Conservation (phyloP, 805 yeast species). For the Candida arabinofermentans region DNA sequence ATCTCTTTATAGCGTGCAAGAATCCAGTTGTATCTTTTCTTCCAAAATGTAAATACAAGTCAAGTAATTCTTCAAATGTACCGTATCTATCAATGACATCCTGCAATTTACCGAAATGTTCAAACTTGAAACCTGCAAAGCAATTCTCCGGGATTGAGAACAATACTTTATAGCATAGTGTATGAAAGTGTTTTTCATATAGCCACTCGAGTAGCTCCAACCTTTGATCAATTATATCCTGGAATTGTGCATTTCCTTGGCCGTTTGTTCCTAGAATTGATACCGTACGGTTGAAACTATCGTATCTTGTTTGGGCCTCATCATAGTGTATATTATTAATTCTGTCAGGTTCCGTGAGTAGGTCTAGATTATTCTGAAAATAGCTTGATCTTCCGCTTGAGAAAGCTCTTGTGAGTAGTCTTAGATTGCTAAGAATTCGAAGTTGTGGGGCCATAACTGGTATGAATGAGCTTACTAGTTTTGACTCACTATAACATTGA, state of each 20-base stretch:
- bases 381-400: constrained; percentile 19
- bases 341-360: constrained; percentile 9
- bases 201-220: constrained; percentile 20
- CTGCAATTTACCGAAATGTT: constrained; percentile 8
- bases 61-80: constrained; percentile 11
- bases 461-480: constrained; percentile 12
- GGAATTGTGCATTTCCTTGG: background rate
- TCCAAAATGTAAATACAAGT: constrained; percentile 13
- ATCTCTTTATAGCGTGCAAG: background rate
- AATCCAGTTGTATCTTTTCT: constrained; percentile 1
- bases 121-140: constrained; percentile 14
- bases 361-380: constrained; percentile 24
- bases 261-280: no score
- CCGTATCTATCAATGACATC: constrained; percentile 24
- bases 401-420: constrained; percentile 17
- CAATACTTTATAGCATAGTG: constrained; percentile 12
- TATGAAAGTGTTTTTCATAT: constrained; percentile 14
- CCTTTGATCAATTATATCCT: constrained; percentile 10
- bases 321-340: background rate
- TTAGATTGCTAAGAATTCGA: constrained; percentile 7
- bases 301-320: constrained; percentile 5
- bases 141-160: constrained; percentile 2
- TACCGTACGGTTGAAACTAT: no score
- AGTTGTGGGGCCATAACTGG: constrained; percentile 7
- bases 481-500: background rate